Percentiles rank a stretch among this genome's conserved stretches.
phyloP scores from a whole-genome alignment of 225 moss, liverwort and hornwort species.

The Takakia lepidozioides region DNA sequence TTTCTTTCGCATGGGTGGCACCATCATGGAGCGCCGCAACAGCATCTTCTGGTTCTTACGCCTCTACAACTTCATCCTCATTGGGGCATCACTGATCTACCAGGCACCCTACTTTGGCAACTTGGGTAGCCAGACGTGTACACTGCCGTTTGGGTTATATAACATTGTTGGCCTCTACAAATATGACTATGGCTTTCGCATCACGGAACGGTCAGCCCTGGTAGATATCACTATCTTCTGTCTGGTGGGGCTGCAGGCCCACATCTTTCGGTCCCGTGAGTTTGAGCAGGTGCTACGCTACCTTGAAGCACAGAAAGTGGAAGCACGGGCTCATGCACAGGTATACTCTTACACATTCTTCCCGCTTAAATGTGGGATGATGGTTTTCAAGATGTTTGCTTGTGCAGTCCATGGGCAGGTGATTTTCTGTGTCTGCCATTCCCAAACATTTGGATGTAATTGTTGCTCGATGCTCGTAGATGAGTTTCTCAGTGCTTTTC shows the following conservation, averaged over 20 bases:
- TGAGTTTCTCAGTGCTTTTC: too few species aligned
- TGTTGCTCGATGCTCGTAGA: too few species aligned
- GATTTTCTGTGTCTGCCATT: too few species aligned
- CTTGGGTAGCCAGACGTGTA: slow-evolving; percentile 40
- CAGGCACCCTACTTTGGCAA: slow-evolving; percentile 85
- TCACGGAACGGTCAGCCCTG: slow-evolving; percentile 87
- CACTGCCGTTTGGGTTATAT: slow-evolving; percentile 52
- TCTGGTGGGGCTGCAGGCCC: slow-evolving; percentile 78
- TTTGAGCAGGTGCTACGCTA: slow-evolving; percentile 94
- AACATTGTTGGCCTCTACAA: slow-evolving; percentile 84
- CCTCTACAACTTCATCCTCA: slow-evolving; percentile 83
- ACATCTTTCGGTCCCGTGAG: slow-evolving; percentile 83
- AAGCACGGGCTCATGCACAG: slow-evolving; percentile 96
- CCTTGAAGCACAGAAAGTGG: slow-evolving; percentile 91
- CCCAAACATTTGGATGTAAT: too few species aligned
- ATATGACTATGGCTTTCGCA: slow-evolving; percentile 84
- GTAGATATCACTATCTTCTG: slow-evolving; percentile 98
- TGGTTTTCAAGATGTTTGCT: too few species aligned
- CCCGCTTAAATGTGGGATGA: too few species aligned
- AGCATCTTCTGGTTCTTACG: slow-evolving; percentile 78
- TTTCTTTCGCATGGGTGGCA: slow-evolving; percentile 95
- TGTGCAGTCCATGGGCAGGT: too few species aligned
- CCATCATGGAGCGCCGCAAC: slow-evolving; percentile 86
- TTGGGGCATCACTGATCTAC: slow-evolving; percentile 75
- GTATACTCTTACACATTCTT: too few species aligned